phyloP scores from a whole-genome alignment of 192 early-diverging fungal species.

The Pilobolus umbonatus region DNA sequence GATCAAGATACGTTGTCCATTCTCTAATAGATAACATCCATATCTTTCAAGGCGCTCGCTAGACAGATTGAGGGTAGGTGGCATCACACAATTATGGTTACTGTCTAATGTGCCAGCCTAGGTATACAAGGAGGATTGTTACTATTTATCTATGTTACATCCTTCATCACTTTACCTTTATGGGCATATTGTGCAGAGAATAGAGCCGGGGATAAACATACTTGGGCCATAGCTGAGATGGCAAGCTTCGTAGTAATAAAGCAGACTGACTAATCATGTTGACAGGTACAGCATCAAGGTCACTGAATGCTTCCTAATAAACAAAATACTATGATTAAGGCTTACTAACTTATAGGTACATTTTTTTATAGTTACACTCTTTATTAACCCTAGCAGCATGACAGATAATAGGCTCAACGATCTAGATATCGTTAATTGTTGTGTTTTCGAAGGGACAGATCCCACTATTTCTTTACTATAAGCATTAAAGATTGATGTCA shows the following conservation, averaged over 20 bases:
- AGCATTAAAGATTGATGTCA: slow-evolving; percentile 62
- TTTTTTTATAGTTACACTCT: slow-evolving; percentile 48
- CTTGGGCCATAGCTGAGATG: slow-evolving; percentile 52
- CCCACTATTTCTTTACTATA: slow-evolving; percentile 66
- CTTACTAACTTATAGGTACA: slow-evolving; percentile 15
- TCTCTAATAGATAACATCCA: slow-evolving; percentile 70
- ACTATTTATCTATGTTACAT: not conserved
- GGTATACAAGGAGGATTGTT: not conserved
- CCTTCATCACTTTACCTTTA: slow-evolving; percentile 40
- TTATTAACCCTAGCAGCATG: slow-evolving; percentile 63
- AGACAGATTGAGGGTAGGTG: slow-evolving; percentile 61
- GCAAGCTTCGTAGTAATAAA: slow-evolving; percentile 57
- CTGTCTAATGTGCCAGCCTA: slow-evolving; percentile 13
- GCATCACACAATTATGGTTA: slow-evolving; percentile 49
- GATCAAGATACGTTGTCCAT: slow-evolving; percentile 63
- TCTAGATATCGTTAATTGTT: slow-evolving; percentile 63
- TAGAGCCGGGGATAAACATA: slow-evolving; percentile 63
- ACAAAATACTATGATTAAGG: too few relatives aligned
- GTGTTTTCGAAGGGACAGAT: slow-evolving; percentile 46
- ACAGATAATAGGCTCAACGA: slow-evolving; percentile 72
- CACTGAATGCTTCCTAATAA: slow-evolving; percentile 16
- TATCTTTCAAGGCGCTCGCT: slow-evolving; percentile 67
- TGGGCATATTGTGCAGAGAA: slow-evolving; percentile 61
- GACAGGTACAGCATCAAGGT: slow-evolving; percentile 37
- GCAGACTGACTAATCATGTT: slow-evolving; percentile 62